Conservation (phyloP, 176 grass and related monocot genomes). For the Luzula sylvatica region DNA sequence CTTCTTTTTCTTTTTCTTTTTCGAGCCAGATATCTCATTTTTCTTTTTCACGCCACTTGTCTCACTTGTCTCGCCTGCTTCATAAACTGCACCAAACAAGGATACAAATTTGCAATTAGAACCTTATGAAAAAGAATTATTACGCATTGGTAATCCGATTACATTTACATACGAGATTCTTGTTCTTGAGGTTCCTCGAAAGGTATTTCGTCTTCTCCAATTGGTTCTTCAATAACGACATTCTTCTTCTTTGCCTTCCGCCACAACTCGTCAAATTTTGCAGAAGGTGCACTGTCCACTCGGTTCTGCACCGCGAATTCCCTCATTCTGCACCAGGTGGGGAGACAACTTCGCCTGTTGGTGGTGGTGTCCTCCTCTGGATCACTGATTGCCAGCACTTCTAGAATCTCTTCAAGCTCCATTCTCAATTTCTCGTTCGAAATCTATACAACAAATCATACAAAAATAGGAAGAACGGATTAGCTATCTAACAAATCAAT, state of each 20-base stretch:
- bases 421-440: no score
- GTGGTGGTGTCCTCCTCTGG: constrained; percentile 1
- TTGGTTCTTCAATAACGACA: constrained; percentile 67
- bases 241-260: constrained; percentile 99
- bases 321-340: no score
- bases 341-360: no score
- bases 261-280: not conserved
- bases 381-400: not conserved
- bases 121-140: not conserved
- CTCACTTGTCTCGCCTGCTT: constrained; percentile 44
- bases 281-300: no score
- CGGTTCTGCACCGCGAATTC: constrained; percentile 9
- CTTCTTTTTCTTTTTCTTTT: no score
- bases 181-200: constrained; percentile 55
- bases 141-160: no score
- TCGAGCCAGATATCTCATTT: no score
- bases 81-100: constrained; percentile 31
- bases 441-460: no score
- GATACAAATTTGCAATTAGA: constrained; percentile 10
- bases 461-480: not conserved
- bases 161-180: constrained; percentile 19
- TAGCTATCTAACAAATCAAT: not conserved
- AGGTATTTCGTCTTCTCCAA: constrained; percentile 64
- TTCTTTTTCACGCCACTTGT: constrained; percentile 72
- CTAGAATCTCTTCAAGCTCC: not conserved